Percentiles rank a stretch among this genome's conserved stretches.
These are phyloP conservation scores for Alternaria gansuensis DNA, from an alignment of 2,329 filamentous ascomycete genomes.

Conservation along the genomic window DNA sequence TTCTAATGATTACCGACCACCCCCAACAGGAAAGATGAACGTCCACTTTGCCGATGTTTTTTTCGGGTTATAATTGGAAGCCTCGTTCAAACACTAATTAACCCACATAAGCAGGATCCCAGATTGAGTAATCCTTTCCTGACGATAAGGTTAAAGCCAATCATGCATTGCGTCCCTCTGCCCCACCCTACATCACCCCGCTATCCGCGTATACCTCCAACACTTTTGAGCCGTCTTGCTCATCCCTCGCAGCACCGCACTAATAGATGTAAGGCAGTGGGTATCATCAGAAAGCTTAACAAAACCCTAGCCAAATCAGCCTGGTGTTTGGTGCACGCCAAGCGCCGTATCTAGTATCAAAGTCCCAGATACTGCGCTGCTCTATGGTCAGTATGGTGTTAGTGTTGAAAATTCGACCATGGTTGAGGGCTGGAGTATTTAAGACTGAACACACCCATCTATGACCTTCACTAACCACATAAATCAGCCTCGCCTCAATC, in stretches of 20 bases:
- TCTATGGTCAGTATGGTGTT: not conserved
- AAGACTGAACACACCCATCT: not conserved
- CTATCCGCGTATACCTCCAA: not conserved
- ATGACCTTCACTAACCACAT: not conserved
- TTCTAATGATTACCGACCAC: not conserved
- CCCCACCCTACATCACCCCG: slow-evolving; percentile 1
- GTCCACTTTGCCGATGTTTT: not conserved
- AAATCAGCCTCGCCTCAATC: not conserved
- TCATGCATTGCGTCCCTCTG: not conserved
- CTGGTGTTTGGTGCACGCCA: not conserved
- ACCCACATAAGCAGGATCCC: slow-evolving; percentile 8
- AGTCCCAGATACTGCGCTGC: not conserved
- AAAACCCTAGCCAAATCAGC: not conserved
- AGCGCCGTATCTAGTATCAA: slow-evolving; percentile 1
- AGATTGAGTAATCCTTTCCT: slow-evolving; percentile 13
- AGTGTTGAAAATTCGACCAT: not conserved
- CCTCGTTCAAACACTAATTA: not conserved
- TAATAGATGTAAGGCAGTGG: slow-evolving; percentile 2
- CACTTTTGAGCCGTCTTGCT: not conserved
- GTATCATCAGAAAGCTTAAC: not conserved
- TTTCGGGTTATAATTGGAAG: not conserved
- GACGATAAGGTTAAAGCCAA: slow-evolving; percentile 12
- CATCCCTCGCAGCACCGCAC: slow-evolving; percentile 1
- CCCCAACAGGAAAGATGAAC: not conserved
- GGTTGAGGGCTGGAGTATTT: not conserved